Conservation (phyloP, 164 flowering plant genomes). For the Macadamia tetraphylla region DNA sequence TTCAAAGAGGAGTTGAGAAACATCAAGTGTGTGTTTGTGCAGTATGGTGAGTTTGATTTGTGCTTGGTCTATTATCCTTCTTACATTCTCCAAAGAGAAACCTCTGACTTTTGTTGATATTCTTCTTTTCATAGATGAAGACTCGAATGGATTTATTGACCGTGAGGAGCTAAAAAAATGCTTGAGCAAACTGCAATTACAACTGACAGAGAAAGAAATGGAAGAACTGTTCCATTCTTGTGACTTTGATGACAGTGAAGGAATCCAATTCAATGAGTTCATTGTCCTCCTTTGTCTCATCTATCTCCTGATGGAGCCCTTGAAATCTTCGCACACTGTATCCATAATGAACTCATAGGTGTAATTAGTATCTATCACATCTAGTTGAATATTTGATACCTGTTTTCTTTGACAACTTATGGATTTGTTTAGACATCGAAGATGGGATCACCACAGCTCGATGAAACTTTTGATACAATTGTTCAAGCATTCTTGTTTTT, state of each 20-base stretch:
- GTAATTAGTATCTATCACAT: too few relatives aligned
- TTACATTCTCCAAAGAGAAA: not conserved
- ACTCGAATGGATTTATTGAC: constrained; percentile 54
- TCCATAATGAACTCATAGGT: too few relatives aligned
- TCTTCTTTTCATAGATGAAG: constrained; percentile 41
- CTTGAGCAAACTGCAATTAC: constrained; percentile 44
- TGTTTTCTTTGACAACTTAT: constrained; percentile 5
- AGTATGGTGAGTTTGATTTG: constrained; percentile 43
- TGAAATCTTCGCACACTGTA: constrained; percentile 28
- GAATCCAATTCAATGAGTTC: constrained; percentile 67
- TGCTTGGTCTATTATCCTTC: not conserved
- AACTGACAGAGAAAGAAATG: constrained; percentile 44
- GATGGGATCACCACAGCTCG: constrained; percentile 38
- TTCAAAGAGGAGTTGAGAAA: constrained; percentile 49
- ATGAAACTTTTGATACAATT: constrained; percentile 56
- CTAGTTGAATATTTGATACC: not conserved
- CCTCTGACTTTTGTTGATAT: not conserved
- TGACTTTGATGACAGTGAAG: constrained; percentile 51
- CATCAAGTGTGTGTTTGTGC: constrained; percentile 48
- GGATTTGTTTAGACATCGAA: constrained; percentile 33
- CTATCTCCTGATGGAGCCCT: constrained; percentile 50
- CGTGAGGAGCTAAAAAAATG: constrained; percentile 52
- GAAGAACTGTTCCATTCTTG: constrained; percentile 55
- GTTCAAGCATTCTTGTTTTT: constrained; percentile 69
- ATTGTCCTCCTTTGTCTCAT: constrained; percentile 67